These are phyloP conservation scores for Nannochloropsis gaditana DNA, from an alignment of 108 stramenopile species.

Conservation along the genomic window DNA sequence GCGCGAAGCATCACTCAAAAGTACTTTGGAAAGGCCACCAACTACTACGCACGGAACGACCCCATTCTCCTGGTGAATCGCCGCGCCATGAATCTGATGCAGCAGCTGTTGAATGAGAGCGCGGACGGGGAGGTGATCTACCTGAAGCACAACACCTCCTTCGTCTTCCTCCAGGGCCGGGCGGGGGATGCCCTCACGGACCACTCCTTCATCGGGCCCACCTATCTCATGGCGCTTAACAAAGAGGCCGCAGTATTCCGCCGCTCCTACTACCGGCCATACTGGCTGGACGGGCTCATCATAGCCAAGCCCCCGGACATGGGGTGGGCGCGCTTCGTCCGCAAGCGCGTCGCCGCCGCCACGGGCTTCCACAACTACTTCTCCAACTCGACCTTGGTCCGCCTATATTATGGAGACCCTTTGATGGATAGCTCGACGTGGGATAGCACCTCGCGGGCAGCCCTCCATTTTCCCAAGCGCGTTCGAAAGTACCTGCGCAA, in stretches of 20 bases:
- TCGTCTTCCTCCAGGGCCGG: slow-evolving; percentile 48
- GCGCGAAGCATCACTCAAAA: slow-evolving; percentile 52
- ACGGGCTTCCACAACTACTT: slow-evolving; percentile 49
- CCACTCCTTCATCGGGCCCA: slow-evolving; percentile 54
- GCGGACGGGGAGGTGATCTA: slow-evolving; percentile 29
- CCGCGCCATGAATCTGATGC: slow-evolving; percentile 50
- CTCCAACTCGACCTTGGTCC: not conserved
- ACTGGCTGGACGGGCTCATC: slow-evolving; percentile 29
- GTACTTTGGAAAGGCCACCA: slow-evolving; percentile 51
- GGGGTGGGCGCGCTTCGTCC: slow-evolving; percentile 30
- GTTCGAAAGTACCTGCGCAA: not conserved
- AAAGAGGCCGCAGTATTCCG: slow-evolving; percentile 36
- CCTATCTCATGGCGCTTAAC: slow-evolving; percentile 46
- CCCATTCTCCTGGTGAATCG: slow-evolving; percentile 51
- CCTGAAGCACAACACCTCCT: slow-evolving; percentile 55
- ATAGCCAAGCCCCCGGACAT: slow-evolving; percentile 36
- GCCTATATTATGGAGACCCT: not conserved
- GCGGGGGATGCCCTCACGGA: slow-evolving; percentile 43
- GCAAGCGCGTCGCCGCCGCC: slow-evolving; percentile 41
- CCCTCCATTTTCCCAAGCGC: not conserved
- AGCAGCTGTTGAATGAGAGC: slow-evolving; percentile 32
- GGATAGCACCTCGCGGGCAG: not conserved
- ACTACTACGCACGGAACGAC: slow-evolving; percentile 57
- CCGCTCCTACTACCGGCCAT: slow-evolving; percentile 30
- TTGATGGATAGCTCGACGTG: not conserved